Evolutionary conservation across 306 rosid species (phyloP), one percentile per base, ranked within the genome.

Genomic region (Sphenostylis stenocarpa): DNA sequence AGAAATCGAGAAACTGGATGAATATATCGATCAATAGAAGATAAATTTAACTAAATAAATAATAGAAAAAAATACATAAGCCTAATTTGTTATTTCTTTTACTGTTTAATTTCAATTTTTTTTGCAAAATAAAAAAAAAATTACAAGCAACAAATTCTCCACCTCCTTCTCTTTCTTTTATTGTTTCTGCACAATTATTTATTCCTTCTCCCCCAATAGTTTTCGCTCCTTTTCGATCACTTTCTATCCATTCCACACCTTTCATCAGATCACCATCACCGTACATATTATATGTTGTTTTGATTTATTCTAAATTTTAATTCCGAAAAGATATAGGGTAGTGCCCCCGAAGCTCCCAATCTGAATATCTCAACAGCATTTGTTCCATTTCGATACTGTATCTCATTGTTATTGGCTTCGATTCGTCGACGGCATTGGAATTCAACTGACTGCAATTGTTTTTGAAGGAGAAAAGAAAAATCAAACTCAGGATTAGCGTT

Each of bases 281-380:
- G 29, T 16, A 12, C 21, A 3, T 16, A 33, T 48, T 49, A 13
- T 10, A 10, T n/a, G 11, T 51, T 10, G 15, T 48, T 9, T 73
- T 47, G 7, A 82, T 82, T 64, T 4, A 17, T 81, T 81, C 26
- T 41, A 5, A 56, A 38, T 38, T 26, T 17, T 33, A 49, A 48
- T 33, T 41, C 5, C 41, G 15, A 6, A 47, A 62, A 80, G 86
- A 86, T 86, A 90, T 84, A 83, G 88, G 88, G 89, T 86, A 83
- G 78, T 73, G 21, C 14, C 84, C 75, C 11, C 67, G 36, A 49
- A 66, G 73, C 87, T 81, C 31, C 41, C 15, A 77, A 77, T 80
- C 85, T 56, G 77, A 56, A 28, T 33, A 26, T 48, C 60, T n/a
- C n/a, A 24, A 39, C 60, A 26, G 80, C 77, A 63, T 79, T 76